Percentiles rank a stretch among this genome's conserved stretches.
Conservation (phyloP, 208 protist genomes). For the Sergeia podlipaevii region DNA sequence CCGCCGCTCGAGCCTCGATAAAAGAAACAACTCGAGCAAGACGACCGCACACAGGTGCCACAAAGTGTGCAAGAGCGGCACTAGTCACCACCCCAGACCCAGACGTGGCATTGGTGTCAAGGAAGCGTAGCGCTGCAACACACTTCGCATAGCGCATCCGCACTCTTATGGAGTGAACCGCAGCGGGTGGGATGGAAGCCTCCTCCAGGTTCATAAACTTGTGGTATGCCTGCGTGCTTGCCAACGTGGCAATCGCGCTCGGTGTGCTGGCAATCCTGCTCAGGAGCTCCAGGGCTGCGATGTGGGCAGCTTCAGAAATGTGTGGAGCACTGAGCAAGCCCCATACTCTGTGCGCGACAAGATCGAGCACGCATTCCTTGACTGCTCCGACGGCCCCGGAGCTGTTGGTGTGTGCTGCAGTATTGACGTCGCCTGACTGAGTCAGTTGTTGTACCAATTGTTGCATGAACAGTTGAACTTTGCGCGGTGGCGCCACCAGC, state of each 20-base stretch:
- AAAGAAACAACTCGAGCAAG: background rate
- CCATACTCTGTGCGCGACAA: constrained; percentile 4
- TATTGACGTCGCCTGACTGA: too few relatives aligned
- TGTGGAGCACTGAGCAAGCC: constrained; percentile 1
- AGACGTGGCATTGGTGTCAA: constrained; percentile 12
- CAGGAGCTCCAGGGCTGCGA: constrained; percentile 20
- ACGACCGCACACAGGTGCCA: background rate
- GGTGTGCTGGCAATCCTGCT: constrained; percentile 22
- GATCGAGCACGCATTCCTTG: too few relatives aligned
- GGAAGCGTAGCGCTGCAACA: constrained; percentile 24
- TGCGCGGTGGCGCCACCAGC: too few relatives aligned
- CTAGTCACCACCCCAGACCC: constrained; percentile 14
- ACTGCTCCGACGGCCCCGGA: too few relatives aligned
- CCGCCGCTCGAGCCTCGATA: background rate
- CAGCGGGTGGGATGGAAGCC: constrained; percentile 2
- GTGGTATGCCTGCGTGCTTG: background rate
- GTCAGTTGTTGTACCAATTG: too few relatives aligned
- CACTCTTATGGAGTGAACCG: background rate
- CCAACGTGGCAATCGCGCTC: constrained; percentile 18
- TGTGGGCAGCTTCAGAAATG: constrained; percentile 9
- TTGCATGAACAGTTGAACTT: too few relatives aligned
- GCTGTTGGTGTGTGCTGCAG: too few relatives aligned
- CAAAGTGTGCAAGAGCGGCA: background rate
- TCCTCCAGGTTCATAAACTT: constrained; percentile 3
- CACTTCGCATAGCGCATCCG: constrained; percentile 33